A percentile compares a stretch with the other conserved stretches of the same genome.
These are phyloP conservation scores for Coelastrella sp. DNA, from an alignment of 139 green algal genomes.

Conservation along the genomic window DNA sequence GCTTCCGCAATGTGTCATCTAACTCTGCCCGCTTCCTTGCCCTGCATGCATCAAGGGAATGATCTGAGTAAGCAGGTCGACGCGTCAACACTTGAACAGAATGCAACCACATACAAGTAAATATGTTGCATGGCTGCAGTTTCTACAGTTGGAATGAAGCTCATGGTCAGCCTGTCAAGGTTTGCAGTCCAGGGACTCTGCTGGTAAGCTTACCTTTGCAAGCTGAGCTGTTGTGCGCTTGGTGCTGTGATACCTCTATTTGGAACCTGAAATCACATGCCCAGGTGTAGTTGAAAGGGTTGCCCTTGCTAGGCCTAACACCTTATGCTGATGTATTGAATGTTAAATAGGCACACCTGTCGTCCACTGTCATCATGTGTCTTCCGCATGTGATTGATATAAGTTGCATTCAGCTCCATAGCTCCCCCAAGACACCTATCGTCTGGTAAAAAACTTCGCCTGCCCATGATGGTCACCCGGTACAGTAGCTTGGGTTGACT, in stretches of 20 bases:
- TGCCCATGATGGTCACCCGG: not conserved
- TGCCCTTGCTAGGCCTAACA: no score
- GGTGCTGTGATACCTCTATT: not conserved
- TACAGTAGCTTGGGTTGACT: not conserved
- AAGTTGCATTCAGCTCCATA: slow-evolving; percentile 18
- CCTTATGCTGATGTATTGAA: not conserved
- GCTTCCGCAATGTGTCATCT: slow-evolving; percentile 18
- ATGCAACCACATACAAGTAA: not conserved
- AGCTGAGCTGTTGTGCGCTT: slow-evolving; percentile 23
- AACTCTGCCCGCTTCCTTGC: slow-evolving; percentile 22
- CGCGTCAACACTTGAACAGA: not conserved
- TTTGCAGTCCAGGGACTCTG: no score
- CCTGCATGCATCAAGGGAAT: no score
- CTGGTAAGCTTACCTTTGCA: slow-evolving; percentile 11
- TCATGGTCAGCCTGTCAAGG: no score
- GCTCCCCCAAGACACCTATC: slow-evolving; percentile 27
- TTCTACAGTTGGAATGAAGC: no score
- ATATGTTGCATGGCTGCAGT: not conserved
- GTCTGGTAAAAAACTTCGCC: slow-evolving; percentile 10
- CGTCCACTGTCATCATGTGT: not conserved
- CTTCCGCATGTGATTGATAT: not conserved
- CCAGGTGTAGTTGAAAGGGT: no score
- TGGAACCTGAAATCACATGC: not conserved
- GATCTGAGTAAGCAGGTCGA: no score
- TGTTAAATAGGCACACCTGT: not conserved